Percentiles rank a stretch among this genome's conserved stretches.
phyloP scores from a whole-genome alignment of 306 rosid genomes.

The Cercis canadensis region DNA sequence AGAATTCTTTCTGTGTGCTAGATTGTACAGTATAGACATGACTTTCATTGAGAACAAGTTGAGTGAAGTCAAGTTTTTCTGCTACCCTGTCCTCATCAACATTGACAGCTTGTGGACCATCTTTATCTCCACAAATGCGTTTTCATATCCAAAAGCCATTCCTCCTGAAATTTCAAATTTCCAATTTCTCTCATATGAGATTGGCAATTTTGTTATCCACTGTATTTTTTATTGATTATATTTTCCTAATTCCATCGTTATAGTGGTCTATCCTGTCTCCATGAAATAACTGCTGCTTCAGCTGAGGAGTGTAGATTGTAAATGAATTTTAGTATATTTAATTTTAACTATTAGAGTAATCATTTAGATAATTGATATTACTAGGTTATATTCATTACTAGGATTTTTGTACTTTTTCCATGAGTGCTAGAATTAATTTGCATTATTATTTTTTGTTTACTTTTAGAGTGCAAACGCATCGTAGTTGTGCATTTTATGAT shows the following conservation, averaged over 20 bases:
- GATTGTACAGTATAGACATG: too few relatives aligned
- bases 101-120: not conserved
- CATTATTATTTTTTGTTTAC: too few relatives aligned
- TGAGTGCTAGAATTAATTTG: too few relatives aligned
- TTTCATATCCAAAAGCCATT: not conserved
- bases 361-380: too few relatives aligned
- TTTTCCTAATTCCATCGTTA: conserved; percentile 5
- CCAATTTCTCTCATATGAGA: not conserved
- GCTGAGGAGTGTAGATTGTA: not conserved
- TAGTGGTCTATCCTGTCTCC: not conserved
- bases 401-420: too few relatives aligned
- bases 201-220: not conserved
- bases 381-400: too few relatives aligned
- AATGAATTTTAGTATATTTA: too few relatives aligned
- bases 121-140: not conserved
- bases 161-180: conserved; percentile 1
- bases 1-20: too few relatives aligned
- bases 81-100: not conserved
- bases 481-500: too few relatives aligned
- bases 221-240: not conserved
- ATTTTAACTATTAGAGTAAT: too few relatives aligned
- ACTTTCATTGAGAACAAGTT: not conserved
- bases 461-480: too few relatives aligned
- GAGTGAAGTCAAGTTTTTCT: not conserved
- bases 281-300: not conserved